Evolutionary conservation across 208 protist species (phyloP).

Genomic region (Giardia muris): DNA sequence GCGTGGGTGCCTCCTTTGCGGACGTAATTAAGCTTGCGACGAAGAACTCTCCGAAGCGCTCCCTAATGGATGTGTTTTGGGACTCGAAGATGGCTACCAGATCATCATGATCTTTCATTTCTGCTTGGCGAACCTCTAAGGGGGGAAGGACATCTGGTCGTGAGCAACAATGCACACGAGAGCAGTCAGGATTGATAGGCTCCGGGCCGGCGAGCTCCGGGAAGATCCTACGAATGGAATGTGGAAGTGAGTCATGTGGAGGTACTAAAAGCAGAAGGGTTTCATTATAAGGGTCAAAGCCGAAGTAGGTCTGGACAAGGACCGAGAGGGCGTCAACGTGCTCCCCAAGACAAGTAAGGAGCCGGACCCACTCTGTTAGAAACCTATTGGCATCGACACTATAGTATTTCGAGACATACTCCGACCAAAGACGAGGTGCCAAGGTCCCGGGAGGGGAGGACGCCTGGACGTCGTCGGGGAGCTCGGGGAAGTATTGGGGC

Average conservation of each 20-base stretch:
- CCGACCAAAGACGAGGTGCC: not conserved
- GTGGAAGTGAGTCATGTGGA: not conserved
- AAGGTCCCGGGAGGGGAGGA: not conserved
- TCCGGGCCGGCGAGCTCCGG: not conserved
- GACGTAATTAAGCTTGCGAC: not conserved
- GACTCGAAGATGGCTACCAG: conserved; percentile 17
- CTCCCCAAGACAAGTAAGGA: not conserved
- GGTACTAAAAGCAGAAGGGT: not conserved
- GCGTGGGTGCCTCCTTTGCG: not conserved
- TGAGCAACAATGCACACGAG: not conserved
- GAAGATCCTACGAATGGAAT: not conserved
- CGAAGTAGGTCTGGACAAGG: not conserved
- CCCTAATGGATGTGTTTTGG: conserved; percentile 5
- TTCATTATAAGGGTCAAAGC: conserved; percentile 16
- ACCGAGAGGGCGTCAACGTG: not conserved
- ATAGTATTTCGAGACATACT: conserved; percentile 4
- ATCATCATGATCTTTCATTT: conserved; percentile 28
- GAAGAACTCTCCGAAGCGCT: conserved; percentile 15
- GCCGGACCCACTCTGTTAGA: not conserved
- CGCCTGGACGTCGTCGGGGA: not conserved
- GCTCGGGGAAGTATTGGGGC: not conserved
- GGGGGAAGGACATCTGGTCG: conserved; percentile 4
- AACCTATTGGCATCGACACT: not conserved
- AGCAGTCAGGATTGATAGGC: not conserved
- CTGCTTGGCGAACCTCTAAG: not conserved